Conservation (phyloP, 78 protist genomes). For the Dictyostelium purpureum region DNA sequence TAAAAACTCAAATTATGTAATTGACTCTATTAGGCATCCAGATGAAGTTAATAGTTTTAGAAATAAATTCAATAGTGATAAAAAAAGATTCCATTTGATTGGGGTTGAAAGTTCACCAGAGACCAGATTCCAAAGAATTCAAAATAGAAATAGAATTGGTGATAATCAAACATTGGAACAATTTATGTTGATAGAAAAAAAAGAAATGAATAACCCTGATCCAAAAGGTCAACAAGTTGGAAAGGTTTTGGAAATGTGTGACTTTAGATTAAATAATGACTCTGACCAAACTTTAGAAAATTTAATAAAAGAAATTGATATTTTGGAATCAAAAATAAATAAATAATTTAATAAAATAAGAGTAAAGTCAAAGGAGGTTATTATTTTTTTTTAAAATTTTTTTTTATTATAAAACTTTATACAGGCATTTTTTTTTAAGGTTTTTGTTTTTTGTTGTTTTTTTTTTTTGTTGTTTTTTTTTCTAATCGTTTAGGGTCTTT, state of each 20-base stretch:
- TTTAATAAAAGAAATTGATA: neutral
- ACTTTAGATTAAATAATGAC: slow-evolving; percentile 15
- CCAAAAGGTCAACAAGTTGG: slow-evolving; percentile 73
- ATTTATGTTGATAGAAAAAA: slow-evolving; percentile 21
- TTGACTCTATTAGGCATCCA: slow-evolving; percentile 75
- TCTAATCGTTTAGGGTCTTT: too few species aligned
- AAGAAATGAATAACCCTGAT: slow-evolving; percentile 66
- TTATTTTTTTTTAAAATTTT: too few species aligned
- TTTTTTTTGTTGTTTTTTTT: too few species aligned
- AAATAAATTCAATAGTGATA: neutral
- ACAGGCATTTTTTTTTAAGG: too few species aligned
- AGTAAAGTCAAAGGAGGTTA: too few species aligned
- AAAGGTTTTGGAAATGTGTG: slow-evolving; percentile 13
- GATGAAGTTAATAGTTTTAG: slow-evolving; percentile 63
- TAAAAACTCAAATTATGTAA: slow-evolving; percentile 22
- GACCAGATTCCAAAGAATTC: slow-evolving; percentile 5
- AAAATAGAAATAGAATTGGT: slow-evolving; percentile 41
- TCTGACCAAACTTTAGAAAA: neutral
- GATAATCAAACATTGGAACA: neutral
- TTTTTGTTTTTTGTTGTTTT: too few species aligned
- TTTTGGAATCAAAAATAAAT: neutral
- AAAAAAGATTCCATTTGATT: slow-evolving; percentile 1
- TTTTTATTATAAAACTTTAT: too few species aligned
- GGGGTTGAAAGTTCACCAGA: slow-evolving; percentile 5
- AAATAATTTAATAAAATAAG: neutral